Base-by-base conservation (phyloP, 441 rosid genomes). In the Rhodomyrtus psidioides region DNA sequence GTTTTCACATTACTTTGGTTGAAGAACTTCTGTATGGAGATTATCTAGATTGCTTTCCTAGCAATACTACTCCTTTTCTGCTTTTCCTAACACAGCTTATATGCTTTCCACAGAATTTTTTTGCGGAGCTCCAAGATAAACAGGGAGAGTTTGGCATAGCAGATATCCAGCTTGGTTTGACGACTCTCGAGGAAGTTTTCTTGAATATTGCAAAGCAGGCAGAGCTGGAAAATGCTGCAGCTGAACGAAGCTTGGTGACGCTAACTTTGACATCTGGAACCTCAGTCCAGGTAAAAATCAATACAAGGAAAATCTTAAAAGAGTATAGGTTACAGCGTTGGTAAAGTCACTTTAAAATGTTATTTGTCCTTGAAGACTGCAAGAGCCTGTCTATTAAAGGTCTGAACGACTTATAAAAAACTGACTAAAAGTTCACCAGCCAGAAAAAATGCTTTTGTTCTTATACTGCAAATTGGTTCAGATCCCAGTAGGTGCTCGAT, bases 151-250 rank as follows among this genome's bases (percentile, higher is more conserved):
- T 94, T 53, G 93, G 95, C 34, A 91, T 97, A 88, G 87, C 96
- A 5, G 99, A 97, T 87, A 92, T 97, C 74, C 99, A 97, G 87
- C 94, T 97, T 9, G 94, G 97, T 57, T 97, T 96, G 65, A 86
- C 99, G 30, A 96, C 98, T 16, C 96, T 96, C 9, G 99, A 96
- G 92, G 98, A 96, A 90, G 99, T 97, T 86, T 96, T 96, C 94
- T 87, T 97, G 34, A 96, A 93, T 83, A 97, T 97, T 8, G 98
- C 99, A 55, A 93, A 91, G 91, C 92, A 91, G 85, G 99, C 98
- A 23, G 99, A 95, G 89, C 92, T 97, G 70, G 99, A 96, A 93
- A 94, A 86, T 59, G 99, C 99, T 79, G 90, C 94, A 2, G 92
- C 93, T 19, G 98, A 97, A 83, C 95, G 94, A 79, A 92, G 91